phyloP scores from a whole-genome alignment of 2,329 filamentous ascomycete genomes.

The Camillea tinctor region DNA sequence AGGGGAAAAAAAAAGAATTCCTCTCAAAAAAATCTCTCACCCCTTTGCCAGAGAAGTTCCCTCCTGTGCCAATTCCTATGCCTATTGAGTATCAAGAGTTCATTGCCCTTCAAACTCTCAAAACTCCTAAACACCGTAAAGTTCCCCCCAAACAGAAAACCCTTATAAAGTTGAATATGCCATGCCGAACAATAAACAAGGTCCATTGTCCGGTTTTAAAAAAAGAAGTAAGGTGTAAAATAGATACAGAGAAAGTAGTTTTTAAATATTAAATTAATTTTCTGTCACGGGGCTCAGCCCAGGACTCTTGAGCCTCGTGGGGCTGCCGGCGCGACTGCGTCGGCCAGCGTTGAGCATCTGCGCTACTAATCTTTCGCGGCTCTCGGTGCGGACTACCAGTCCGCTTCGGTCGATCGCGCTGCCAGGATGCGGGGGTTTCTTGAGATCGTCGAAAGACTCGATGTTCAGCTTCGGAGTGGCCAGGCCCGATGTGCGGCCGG shows the following conservation, averaged over 20 bases:
- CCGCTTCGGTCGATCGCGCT: conserved; percentile 65
- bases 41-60: too few relatives aligned
- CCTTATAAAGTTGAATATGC: conserved; percentile 2
- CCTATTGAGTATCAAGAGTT: too few relatives aligned
- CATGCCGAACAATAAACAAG: conserved; percentile 8
- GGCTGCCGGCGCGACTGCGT: conserved; percentile 56
- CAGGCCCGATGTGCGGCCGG: conserved; percentile 64
- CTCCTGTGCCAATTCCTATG: too few relatives aligned
- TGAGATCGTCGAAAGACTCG: conserved; percentile 49
- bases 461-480: conserved; percentile 63
- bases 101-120: too few relatives aligned
- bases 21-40: too few relatives aligned
- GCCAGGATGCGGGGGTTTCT: conserved; percentile 29
- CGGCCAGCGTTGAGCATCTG: conserved; percentile 56
- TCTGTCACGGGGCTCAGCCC: conserved; percentile 51
- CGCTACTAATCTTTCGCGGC: conserved; percentile 71
- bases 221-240: conserved; percentile 11
- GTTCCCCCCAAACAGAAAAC: not conserved
- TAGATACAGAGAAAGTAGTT: not conserved
- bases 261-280: conserved; percentile 21
- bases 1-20: too few relatives aligned
- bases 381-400: conserved; percentile 79
- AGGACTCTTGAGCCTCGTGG: conserved; percentile 59
- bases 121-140: too few relatives aligned
- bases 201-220: conserved; percentile 3